Base-by-base conservation (phyloP, 1,284 basidiomycete genomes). In the Boletus subluridellus region DNA sequence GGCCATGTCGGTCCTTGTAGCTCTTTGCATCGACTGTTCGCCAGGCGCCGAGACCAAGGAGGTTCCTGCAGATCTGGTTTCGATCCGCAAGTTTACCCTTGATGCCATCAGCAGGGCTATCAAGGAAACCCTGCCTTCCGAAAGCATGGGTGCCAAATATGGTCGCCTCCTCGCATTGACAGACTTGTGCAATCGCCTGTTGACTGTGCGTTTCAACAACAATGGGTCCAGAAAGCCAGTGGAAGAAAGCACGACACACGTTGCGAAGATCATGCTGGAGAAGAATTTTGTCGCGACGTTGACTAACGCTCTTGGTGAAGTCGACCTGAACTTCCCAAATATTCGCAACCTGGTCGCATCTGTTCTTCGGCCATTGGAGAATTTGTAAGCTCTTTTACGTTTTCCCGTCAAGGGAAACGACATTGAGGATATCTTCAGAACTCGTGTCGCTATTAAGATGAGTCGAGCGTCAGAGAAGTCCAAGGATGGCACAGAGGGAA, bases 181-280 rank as follows among this genome's bases (percentile, higher is more conserved):
- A 42, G 94, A 98, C 67, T 79, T 99, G 26, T 94, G 93, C 67
- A 85, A 93, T 73, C 90, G 95, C 10, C 78, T 99, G 26, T 79
- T 99, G 56, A 92, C 89, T 2, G 88, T 93, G 14, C 86, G 87
- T 21, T 84, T 88, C 73, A 86, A 82, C 65, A 73, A 83, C 64
- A 73, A 73, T 24, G 75, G 74, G 11, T 74, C 79, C 34, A 83
- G 86, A 52, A 89, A 90, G 69, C 77, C 82, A 35, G 80, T 83
- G 59, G 92, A 95, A 46, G 95, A 97, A 52, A 80, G 84, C 12
- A 89, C 90, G 3, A 89, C 95, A 17, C 95, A 98, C 63, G 84
- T 98, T 58, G 94, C 97, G 45, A 99, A 98, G 78, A 84, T 95
- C 62, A 99, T 99, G 97, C 77, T 99, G 48, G 97, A 99, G 79